A percentile compares a stretch with the other conserved stretches of the same genome.
These are phyloP conservation scores for Cyclanthera cordifolia DNA, from an alignment of 306 rosid genomes.

Conservation along the genomic window DNA sequence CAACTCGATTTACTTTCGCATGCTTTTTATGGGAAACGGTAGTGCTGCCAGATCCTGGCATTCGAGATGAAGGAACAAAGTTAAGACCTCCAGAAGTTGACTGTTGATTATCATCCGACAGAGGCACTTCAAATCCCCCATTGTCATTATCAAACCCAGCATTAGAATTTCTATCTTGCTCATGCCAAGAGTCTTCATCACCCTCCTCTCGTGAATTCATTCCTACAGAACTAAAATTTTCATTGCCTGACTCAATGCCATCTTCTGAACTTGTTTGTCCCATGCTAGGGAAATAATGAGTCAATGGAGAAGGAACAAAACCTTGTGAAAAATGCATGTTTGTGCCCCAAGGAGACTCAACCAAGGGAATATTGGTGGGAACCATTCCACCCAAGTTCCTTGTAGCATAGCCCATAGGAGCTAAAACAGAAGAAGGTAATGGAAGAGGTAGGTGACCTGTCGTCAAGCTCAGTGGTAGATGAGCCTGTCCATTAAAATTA, in stretches of 20 bases:
- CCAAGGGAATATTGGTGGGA: slow-evolving; percentile 50
- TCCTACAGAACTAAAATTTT: slow-evolving; percentile 49
- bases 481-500: slow-evolving; percentile 60
- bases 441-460: slow-evolving; percentile 71
- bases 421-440: slow-evolving; percentile 51
- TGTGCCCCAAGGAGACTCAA: slow-evolving; percentile 77
- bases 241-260: slow-evolving; percentile 35
- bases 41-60: slow-evolving; percentile 36
- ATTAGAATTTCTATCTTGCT: slow-evolving; percentile 62
- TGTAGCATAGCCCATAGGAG: slow-evolving; percentile 69
- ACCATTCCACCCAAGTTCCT: slow-evolving; percentile 59
- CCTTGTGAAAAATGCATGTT: slow-evolving; percentile 75
- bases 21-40: slow-evolving; percentile 39
- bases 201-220: slow-evolving; percentile 40
- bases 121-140: slow-evolving; percentile 62
- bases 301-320: slow-evolving; percentile 47
- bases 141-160: slow-evolving; percentile 55
- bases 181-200: slow-evolving; percentile 78
- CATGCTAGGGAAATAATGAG: slow-evolving; percentile 65
- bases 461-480: slow-evolving; percentile 61
- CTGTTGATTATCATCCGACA: slow-evolving; percentile 57
- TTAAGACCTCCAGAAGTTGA: slow-evolving; percentile 66
- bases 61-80: slow-evolving; percentile 31
- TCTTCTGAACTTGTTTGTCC: slow-evolving; percentile 58
- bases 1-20: slow-evolving; percentile 41